Conservation (phyloP, 2,329 filamentous ascomycete genomes). For the Sporothrix phasma region DNA sequence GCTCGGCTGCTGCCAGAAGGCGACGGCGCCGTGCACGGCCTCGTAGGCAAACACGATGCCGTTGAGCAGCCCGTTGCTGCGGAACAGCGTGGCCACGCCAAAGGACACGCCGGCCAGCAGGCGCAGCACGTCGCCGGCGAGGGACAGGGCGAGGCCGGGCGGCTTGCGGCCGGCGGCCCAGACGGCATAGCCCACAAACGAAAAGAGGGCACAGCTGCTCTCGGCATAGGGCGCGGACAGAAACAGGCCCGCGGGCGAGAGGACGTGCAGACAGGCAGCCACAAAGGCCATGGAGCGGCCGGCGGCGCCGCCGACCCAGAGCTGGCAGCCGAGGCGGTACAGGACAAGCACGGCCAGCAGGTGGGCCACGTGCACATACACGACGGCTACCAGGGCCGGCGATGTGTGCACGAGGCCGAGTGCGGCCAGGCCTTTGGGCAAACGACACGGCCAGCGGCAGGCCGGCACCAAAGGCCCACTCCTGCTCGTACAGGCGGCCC, state of each 20-base stretch:
- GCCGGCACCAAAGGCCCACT: slow-evolving; percentile 65
- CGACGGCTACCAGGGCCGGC: slow-evolving; percentile 45
- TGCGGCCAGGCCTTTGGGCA: slow-evolving; percentile 21
- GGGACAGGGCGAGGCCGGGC: slow-evolving; percentile 17
- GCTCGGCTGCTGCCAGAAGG: slow-evolving; percentile 29
- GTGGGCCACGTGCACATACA: slow-evolving; percentile 65
- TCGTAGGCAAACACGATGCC: slow-evolving; percentile 66
- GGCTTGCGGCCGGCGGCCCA: slow-evolving; percentile 39
- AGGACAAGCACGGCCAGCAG: slow-evolving; percentile 50
- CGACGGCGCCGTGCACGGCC: slow-evolving; percentile 32
- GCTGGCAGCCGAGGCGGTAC: slow-evolving; percentile 16
- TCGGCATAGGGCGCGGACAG: slow-evolving; percentile 81
- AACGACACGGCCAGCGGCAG: slow-evolving; percentile 35
- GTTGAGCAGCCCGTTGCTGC: slow-evolving; percentile 79
- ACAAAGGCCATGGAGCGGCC: slow-evolving; percentile 42
- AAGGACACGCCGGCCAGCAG: slow-evolving; percentile 59
- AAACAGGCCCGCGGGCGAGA: slow-evolving; percentile 84
- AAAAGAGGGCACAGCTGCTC: slow-evolving; percentile 65
- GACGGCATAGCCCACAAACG: slow-evolving; percentile 61
- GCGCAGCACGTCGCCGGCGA: slow-evolving; percentile 38
- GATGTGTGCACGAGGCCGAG: neutral
- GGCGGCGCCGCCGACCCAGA: slow-evolving; percentile 14
- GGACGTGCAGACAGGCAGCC: slow-evolving; percentile 63
- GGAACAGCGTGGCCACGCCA: slow-evolving; percentile 60
- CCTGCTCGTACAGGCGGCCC: slow-evolving; percentile 67